These are phyloP conservation scores for Gossypium armourianum DNA, from an alignment of 441 rosid genomes.

Conservation along the genomic window DNA sequence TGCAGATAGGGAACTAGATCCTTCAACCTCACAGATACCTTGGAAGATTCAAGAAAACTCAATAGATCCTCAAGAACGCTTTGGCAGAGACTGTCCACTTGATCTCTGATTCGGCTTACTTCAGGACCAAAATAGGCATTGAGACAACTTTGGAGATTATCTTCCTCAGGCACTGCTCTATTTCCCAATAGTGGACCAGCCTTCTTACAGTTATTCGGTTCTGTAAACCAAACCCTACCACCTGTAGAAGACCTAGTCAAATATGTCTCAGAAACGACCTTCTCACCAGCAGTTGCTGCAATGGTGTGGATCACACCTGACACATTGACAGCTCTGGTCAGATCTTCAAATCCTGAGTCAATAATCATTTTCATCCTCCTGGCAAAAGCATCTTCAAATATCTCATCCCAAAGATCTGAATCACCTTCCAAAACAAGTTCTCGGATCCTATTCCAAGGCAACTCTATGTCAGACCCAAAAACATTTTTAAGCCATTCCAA, in stretches of 20 bases:
- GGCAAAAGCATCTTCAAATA: slow-evolving; percentile 86
- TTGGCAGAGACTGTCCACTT: slow-evolving; percentile 63
- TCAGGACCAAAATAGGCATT: slow-evolving; percentile 80
- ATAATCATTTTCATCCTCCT: slow-evolving; percentile 72
- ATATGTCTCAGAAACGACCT: slow-evolving; percentile 59
- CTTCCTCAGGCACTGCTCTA: slow-evolving; percentile 47
- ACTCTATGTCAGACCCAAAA: slow-evolving; percentile 85
- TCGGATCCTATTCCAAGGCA: slow-evolving; percentile 85
- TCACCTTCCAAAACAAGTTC: slow-evolving; percentile 84
- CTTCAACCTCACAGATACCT: slow-evolving; percentile 67
- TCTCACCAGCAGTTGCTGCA: slow-evolving; percentile 38
- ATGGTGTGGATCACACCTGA: slow-evolving; percentile 39
- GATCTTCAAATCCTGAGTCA: slow-evolving; percentile 49
- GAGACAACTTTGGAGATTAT: slow-evolving; percentile 66
- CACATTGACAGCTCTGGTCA: slow-evolving; percentile 45
- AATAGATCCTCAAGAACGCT: slow-evolving; percentile 70
- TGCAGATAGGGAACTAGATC: slow-evolving; percentile 72
- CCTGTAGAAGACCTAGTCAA: slow-evolving; percentile 73
- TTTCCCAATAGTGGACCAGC: slow-evolving; percentile 30
- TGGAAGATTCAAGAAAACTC: slow-evolving; percentile 85
- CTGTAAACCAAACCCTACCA: slow-evolving; percentile 92
- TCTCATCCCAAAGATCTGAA: slow-evolving; percentile 90
- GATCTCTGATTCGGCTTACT: slow-evolving; percentile 73
- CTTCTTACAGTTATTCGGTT: slow-evolving; percentile 55
- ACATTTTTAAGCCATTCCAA: slow-evolving; percentile 87